Evolutionary conservation across 2,329 filamentous ascomycete genomes (phyloP), one percentile per base, ranked within the genome.

Genomic region (Metarhizium robertsii): DNA sequence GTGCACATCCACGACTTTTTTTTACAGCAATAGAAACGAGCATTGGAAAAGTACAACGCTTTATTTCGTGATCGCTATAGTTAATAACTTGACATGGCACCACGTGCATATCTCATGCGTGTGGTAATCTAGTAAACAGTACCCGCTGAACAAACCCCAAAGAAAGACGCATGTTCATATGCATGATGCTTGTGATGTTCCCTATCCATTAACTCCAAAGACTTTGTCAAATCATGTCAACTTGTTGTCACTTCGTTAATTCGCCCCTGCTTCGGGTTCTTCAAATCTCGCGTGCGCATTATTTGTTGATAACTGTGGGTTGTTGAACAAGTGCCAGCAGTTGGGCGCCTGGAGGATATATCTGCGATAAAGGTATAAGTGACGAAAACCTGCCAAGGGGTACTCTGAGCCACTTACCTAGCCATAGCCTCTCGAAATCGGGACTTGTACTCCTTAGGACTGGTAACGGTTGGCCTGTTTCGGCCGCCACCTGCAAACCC

Each of bases 391-490:
- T 45, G 42, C n/a, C n/a, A 45, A 16, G n/a, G n/a, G 8, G 38
- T 36, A 16, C 13, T 40, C 42, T n/a, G 34, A 8, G 32, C 20
- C 59, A 58, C 83, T 67, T 85, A 91, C 80, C 91, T 85, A 64
- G 91, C 90, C 94, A 99, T 99, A 13, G 92, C 92, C 72, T 96
- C 92, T 61, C 94, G 77, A 75, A 99, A 99, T 6, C 94, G 85
- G 62, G 88, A 92, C 71, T 96, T 95, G 70, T 99, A 99, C 73
- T 99, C 94, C 73, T 94, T 95, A 2, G 94, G 95, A 71, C 89
- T 95, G 11, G 94, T 99, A 52, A 99, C 94, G 0, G 94, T 99
- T 8, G 95, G 95, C 59, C 90, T 82, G 65, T 95, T 89, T 56
- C 88, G 84, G 34, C 86, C 85, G 56, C 86, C 84, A 6, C 85